Conservation (phyloP, 768 basidiomycete species). For the Boletus bicolor region DNA sequence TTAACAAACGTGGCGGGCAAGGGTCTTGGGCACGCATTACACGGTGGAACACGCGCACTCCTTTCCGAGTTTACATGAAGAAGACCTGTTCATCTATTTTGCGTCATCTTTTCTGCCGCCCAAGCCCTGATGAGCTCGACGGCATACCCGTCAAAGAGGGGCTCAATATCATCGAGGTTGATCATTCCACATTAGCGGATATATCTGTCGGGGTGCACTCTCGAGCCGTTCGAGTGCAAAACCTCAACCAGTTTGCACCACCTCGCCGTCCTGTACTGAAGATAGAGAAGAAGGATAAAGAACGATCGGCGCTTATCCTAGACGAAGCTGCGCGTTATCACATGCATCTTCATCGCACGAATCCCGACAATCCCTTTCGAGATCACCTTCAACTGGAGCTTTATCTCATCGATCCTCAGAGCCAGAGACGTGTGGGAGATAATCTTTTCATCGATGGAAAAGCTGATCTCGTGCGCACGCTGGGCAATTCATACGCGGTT, state of each 20-base stretch:
- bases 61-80: constrained; percentile 54
- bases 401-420: constrained; percentile 44
- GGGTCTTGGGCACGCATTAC: constrained; percentile 54
- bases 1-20: constrained; percentile 31
- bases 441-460: constrained; percentile 48
- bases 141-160: constrained; percentile 37
- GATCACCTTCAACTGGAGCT: constrained; percentile 53
- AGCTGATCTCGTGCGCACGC: constrained; percentile 45
- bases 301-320: constrained; percentile 39
- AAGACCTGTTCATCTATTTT: constrained; percentile 45
- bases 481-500: constrained; percentile 44
- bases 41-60: constrained; percentile 52
- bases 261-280: constrained; percentile 36
- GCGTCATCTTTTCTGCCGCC: constrained; percentile 42
- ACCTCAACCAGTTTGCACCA: constrained; percentile 42
- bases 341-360: constrained; percentile 52
- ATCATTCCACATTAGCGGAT: constrained; percentile 43
- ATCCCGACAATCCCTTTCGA: constrained; percentile 44
- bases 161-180: constrained; percentile 46
- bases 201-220: constrained; percentile 46
- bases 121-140: constrained; percentile 30
- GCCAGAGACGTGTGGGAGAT: constrained; percentile 41
- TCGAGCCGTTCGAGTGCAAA: constrained; percentile 41
- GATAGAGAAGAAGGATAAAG: constrained; percentile 36
- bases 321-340: constrained; percentile 60